Evolutionary conservation across 495 filamentous ascomycete species (phyloP).

Genomic region (Neurospora sp.): DNA sequence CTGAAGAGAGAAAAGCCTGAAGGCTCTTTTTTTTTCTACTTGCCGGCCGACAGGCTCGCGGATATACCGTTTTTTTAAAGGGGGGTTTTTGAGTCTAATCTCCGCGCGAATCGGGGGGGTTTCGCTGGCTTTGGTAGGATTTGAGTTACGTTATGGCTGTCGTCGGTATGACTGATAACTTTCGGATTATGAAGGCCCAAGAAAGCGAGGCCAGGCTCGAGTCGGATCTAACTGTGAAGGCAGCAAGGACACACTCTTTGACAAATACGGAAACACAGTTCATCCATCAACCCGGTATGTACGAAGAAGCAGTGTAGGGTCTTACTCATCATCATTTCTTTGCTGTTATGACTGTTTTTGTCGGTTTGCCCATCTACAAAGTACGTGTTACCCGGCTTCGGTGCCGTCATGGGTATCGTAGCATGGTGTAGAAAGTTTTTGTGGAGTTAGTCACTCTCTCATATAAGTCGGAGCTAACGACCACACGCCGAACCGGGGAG

Average conservation of each 20-base stretch:
- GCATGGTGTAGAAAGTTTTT: not conserved
- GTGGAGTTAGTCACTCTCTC: not conserved
- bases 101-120: not conserved
- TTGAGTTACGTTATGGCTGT: not conserved
- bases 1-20: not conserved
- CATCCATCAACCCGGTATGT: not conserved
- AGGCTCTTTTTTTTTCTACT: not conserved
- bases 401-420: not conserved
- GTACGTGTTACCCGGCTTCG: not conserved
- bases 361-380: not conserved
- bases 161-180: not conserved
- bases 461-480: not conserved
- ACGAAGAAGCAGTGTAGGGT: not conserved
- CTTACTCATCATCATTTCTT: not conserved
- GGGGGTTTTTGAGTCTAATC: not conserved
- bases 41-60: not conserved
- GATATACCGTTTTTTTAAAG: not conserved
- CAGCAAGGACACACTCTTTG: not conserved
- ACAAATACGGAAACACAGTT: not conserved
- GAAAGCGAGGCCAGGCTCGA: not conserved
- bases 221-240: not conserved
- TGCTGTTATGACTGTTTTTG: not conserved
- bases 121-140: not conserved
- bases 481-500: not conserved
- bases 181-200: not conserved